Evolutionary conservation across 1,284 basidiomycete species (phyloP), one percentile per base, ranked within the genome.

Genomic region (Ganoderma resinaceum): DNA sequence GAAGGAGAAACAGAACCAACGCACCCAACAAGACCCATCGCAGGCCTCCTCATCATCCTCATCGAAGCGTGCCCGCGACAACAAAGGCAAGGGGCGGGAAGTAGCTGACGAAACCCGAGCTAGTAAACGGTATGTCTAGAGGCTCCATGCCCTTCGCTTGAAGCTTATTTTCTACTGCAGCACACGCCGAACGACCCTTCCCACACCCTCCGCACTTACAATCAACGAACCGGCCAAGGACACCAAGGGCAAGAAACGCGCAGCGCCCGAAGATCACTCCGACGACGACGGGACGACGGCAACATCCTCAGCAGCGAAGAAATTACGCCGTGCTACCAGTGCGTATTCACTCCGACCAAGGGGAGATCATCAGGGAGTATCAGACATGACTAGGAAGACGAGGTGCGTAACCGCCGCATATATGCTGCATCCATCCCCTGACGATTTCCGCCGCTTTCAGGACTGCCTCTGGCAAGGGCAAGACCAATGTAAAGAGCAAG

Each of bases 231-330:
- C 90, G 52, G 72, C 82, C 1, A 86, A 86, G 76, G 92, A 94
- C 80, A 79, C 81, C 72, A 95, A 95, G 82, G 93, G 93, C 71
- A 95, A 95, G 88, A 95, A 95, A 82, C 92, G 93, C 75, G 93
- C 93, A 57, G 86, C 83, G 31, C 90, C 91, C 61, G 92, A 93
- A 81, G 80, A 82, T 53, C 80, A 81, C 70, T 87, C 87, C 62
- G 87, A 89, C 77, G 90, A 92, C 80, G 90, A 92, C 78, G 83
- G 86, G 63, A 78, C 76, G 72, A 82, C 81, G 66, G 80, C 86
- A 67, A 83, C 80, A 66, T 68, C 79, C 69, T 77, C 82, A 64
- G 78, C 80, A 62, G 74, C 88, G 62, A 82, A 82, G 69, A 93
- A 93, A 80, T 88, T 89, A 73, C 82, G 83, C 63, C 86, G 86